Conservation (phyloP, 2,329 filamentous ascomycete genomes). For the Alternaria arbusti region DNA sequence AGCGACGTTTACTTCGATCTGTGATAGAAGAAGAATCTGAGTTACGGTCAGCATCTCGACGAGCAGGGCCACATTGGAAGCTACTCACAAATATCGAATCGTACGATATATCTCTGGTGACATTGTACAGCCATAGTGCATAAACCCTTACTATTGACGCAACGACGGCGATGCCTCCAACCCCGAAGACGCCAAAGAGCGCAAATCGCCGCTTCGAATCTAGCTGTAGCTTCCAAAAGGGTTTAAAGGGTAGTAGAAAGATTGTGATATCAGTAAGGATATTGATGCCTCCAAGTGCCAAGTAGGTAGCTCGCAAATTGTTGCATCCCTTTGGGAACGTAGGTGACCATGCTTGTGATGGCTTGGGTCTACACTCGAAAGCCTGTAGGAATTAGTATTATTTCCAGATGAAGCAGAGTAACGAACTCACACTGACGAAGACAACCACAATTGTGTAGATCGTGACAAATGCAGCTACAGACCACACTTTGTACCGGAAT, state of each 20-base stretch:
- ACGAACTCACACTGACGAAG: slow-evolving; percentile 17
- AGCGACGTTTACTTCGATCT: slow-evolving; percentile 51
- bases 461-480: slow-evolving; percentile 12
- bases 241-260: slow-evolving; percentile 21
- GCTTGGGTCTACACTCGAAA: slow-evolving; percentile 23
- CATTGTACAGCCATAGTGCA: slow-evolving; percentile 26
- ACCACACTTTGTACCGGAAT: slow-evolving; percentile 11
- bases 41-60: background rate
- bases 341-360: slow-evolving; percentile 21
- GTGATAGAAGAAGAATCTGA: slow-evolving; percentile 46
- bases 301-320: slow-evolving; percentile 25
- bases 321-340: slow-evolving; percentile 30
- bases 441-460: slow-evolving; percentile 17
- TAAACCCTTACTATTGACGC: slow-evolving; percentile 28
- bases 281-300: slow-evolving; percentile 22
- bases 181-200: slow-evolving; percentile 18
- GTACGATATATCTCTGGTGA: slow-evolving; percentile 21
- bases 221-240: slow-evolving; percentile 2
- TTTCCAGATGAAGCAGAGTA: background rate
- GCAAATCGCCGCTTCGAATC: slow-evolving; percentile 14
- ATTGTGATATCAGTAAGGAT: slow-evolving; percentile 27
- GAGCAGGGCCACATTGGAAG: background rate
- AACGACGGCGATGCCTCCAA: slow-evolving; percentile 23
- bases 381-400: slow-evolving; percentile 10
- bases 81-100: slow-evolving; percentile 21